These are phyloP conservation scores for Begonia peltatifolia DNA, from an alignment of 306 rosid species.

Conservation along the genomic window DNA sequence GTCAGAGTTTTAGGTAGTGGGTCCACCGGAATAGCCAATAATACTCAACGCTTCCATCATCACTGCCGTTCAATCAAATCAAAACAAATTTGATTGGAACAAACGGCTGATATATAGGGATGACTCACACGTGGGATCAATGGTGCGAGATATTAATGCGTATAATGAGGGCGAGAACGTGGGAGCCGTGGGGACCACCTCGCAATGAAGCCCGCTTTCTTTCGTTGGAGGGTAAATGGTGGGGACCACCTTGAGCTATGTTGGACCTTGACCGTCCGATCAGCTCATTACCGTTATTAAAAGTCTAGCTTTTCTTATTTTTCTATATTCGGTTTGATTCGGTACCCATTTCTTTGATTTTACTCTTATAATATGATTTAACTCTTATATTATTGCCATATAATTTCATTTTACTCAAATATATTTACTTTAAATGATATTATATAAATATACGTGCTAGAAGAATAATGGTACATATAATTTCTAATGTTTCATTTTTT, in stretches of 20 bases:
- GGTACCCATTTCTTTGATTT: too few species aligned
- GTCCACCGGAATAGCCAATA: conserved; percentile 5
- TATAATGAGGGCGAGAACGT: conserved; percentile 24
- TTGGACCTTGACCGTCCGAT: conserved; percentile 16
- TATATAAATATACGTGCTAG: too few species aligned
- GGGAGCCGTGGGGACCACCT: conserved; percentile 40
- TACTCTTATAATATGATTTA: too few species aligned
- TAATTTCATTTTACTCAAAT: too few species aligned
- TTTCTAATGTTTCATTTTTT: too few species aligned
- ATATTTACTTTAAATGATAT: too few species aligned
- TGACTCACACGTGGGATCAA: conserved; percentile 30
- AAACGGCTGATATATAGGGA: conserved; percentile 16
- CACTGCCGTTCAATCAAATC: neutral
- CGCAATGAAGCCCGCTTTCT: conserved; percentile 1
- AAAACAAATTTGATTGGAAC: neutral
- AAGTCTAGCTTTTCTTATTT: too few species aligned
- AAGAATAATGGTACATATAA: too few species aligned
- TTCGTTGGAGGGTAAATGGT: conserved; percentile 11
- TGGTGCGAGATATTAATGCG: conserved; percentile 15
- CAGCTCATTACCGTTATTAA: neutral
- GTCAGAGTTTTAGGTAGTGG: neutral
- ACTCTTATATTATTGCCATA: too few species aligned
- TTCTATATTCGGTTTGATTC: too few species aligned
- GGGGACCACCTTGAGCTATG: conserved; percentile 22
- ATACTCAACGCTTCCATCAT: neutral